A percentile compares a stretch with the other conserved stretches of the same genome.
phyloP scores from a whole-genome alignment of 2,329 filamentous ascomycete species.

The Ophiostoma himal-ulmi region DNA sequence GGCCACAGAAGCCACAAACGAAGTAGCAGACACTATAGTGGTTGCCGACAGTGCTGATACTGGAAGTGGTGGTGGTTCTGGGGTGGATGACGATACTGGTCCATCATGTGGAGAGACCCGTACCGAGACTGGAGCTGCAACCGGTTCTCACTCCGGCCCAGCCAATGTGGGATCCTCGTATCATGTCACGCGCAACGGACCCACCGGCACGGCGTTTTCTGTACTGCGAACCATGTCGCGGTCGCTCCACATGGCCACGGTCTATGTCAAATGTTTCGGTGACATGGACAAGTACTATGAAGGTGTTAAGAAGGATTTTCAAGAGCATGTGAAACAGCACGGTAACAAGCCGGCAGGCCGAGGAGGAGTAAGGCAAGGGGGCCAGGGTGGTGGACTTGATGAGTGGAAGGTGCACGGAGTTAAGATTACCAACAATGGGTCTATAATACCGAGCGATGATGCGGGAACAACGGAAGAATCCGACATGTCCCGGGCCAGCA shows the following conservation, averaged over 20 bases:
- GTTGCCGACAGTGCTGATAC: background rate
- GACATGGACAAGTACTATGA: slow-evolving; percentile 50
- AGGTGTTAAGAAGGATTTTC: slow-evolving; percentile 45
- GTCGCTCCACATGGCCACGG: slow-evolving; percentile 51
- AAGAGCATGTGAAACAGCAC: slow-evolving; percentile 15
- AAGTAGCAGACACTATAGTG: background rate
- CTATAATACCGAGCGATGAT: slow-evolving; percentile 35
- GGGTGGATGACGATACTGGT: slow-evolving; percentile 30
- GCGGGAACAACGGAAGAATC: slow-evolving; percentile 30
- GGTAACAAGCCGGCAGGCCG: slow-evolving; percentile 28
- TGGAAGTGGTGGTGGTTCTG: background rate
- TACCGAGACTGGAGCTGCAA: background rate
- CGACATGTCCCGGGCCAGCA: slow-evolving; percentile 19
- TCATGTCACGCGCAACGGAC: slow-evolving; percentile 28
- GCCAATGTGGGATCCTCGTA: background rate
- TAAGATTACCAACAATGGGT: slow-evolving; percentile 42
- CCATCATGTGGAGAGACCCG: slow-evolving; percentile 18
- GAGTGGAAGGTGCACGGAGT: slow-evolving; percentile 44
- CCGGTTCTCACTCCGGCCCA: background rate
- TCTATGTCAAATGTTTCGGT: slow-evolving; percentile 49
- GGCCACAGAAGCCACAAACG: background rate
- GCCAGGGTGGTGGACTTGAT: slow-evolving; percentile 47
- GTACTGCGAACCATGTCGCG: slow-evolving; percentile 48
- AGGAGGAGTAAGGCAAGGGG: slow-evolving; percentile 39
- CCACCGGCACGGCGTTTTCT: slow-evolving; percentile 45